Percentiles rank a stretch among this genome's conserved stretches.
phyloP scores from a whole-genome alignment of 192 early-diverging fungal species.

The Coemansia sp. region DNA sequence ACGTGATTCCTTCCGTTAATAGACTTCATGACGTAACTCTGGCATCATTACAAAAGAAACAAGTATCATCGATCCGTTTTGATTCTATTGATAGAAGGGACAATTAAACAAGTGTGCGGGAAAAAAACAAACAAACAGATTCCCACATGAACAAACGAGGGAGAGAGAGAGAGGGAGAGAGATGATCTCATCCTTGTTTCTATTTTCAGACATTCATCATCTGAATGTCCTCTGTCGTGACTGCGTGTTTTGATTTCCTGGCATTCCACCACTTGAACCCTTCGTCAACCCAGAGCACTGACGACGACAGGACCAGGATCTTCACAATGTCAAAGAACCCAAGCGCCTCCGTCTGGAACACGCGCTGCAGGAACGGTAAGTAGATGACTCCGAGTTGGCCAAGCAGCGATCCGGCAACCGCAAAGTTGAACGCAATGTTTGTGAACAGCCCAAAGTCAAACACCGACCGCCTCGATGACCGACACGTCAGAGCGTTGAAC shows the following conservation, averaged over 20 bases:
- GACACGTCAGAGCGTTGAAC: constrained; percentile 91
- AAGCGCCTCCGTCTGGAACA: constrained; percentile 92
- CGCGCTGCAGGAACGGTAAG: constrained; percentile 81
- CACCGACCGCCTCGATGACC: constrained; percentile 80
- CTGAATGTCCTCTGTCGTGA: constrained; percentile 46
- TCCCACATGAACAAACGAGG: not conserved
- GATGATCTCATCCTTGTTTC: constrained; percentile 1
- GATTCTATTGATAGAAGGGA: not conserved
- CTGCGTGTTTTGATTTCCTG: constrained; percentile 13
- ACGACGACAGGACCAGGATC: constrained; percentile 67
- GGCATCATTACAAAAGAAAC: not conserved
- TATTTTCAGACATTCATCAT: constrained; percentile 37
- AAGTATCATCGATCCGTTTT: not conserved
- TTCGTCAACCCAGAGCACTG: constrained; percentile 87
- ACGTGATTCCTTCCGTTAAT: not conserved
- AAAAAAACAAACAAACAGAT: not conserved
- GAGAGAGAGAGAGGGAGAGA: constrained; percentile 2
- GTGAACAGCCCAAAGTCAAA: constrained; percentile 78
- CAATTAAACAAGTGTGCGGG: not conserved
- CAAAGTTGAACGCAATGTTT: constrained; percentile 88
- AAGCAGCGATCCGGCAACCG: constrained; percentile 73
- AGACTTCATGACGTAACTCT: constrained; percentile 1
- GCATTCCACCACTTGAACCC: constrained; percentile 66
- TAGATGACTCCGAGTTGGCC: constrained; percentile 90
- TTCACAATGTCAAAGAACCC: constrained; percentile 69